A percentile compares a stretch with the other conserved stretches of the same genome.
Evolutionary conservation across 2,329 filamentous ascomycete species (phyloP).

Genomic region (Geosmithia flava): DNA sequence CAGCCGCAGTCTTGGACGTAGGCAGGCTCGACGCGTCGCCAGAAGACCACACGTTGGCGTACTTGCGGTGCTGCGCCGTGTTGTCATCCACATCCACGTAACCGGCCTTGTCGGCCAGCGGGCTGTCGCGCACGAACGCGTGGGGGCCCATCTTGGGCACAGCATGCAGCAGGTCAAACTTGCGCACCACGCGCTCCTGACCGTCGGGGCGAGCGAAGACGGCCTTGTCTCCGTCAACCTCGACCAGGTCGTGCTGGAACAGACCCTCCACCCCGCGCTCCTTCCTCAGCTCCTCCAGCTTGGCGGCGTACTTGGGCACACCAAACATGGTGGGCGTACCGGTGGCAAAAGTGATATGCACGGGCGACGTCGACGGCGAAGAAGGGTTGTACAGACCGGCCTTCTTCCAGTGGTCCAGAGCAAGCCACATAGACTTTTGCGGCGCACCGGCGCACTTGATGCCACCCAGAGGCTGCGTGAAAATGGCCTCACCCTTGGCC

Average conservation of each 20-base stretch:
- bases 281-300: constrained; percentile 37
- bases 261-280: constrained; percentile 44
- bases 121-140: constrained; percentile 37
- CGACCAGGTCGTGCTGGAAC: constrained; percentile 43
- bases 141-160: constrained; percentile 48
- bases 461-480: constrained; percentile 44
- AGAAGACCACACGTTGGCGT: constrained; percentile 43
- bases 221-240: constrained; percentile 38
- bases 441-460: constrained; percentile 51
- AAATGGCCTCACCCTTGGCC: constrained; percentile 38
- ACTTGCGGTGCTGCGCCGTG: constrained; percentile 40
- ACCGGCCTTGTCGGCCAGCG: constrained; percentile 40
- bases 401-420: constrained; percentile 44
- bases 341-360: constrained; percentile 43
- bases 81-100: constrained; percentile 44
- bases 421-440: constrained; percentile 52
- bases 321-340: constrained; percentile 45
- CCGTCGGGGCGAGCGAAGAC: constrained; percentile 32
- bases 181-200: constrained; percentile 26
- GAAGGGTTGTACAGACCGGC: constrained; percentile 33
- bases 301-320: constrained; percentile 45
- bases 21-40: constrained; percentile 48
- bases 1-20: constrained; percentile 43
- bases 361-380: constrained; percentile 23
- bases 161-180: constrained; percentile 44